These are phyloP conservation scores for Orbilia blumenaviensis DNA, from an alignment of 2,329 filamentous ascomycete species.

Conservation along the genomic window DNA sequence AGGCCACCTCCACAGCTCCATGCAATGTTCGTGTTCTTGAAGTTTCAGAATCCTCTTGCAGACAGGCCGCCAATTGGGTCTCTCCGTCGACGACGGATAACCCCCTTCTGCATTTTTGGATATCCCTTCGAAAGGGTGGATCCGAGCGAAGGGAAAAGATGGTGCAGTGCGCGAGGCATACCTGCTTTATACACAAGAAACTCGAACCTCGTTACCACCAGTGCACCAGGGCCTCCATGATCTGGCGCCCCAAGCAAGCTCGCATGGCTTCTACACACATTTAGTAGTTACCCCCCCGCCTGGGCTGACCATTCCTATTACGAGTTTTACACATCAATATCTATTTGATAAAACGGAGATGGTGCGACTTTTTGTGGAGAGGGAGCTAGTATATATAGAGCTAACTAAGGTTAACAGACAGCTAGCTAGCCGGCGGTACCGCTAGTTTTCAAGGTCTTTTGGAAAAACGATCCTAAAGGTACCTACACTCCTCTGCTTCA, in stretches of 20 bases:
- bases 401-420: slow-evolving; percentile 18
- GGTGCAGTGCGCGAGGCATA: not conserved
- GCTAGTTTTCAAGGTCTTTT: slow-evolving; percentile 14
- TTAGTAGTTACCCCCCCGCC: slow-evolving; percentile 6
- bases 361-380: not conserved
- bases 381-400: slow-evolving; percentile 15
- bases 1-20: slow-evolving; percentile 32
- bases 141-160: not conserved
- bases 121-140: not conserved
- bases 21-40: slow-evolving; percentile 53
- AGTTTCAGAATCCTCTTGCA: slow-evolving; percentile 48
- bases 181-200: not conserved
- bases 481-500: not conserved
- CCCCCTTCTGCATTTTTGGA: slow-evolving; percentile 34
- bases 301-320: slow-evolving; percentile 43
- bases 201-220: not conserved
- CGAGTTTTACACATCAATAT: slow-evolving; percentile 19
- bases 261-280: slow-evolving; percentile 5
- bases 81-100: slow-evolving; percentile 4
- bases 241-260: too few species aligned
- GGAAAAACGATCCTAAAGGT: not conserved
- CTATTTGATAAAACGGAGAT: slow-evolving; percentile 15
- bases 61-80: slow-evolving; percentile 31
- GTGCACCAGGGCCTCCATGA: not conserved
- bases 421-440: slow-evolving; percentile 25